Base-by-base conservation (phyloP, 768 basidiomycete species). In the Xerocomellus intermedius region DNA sequence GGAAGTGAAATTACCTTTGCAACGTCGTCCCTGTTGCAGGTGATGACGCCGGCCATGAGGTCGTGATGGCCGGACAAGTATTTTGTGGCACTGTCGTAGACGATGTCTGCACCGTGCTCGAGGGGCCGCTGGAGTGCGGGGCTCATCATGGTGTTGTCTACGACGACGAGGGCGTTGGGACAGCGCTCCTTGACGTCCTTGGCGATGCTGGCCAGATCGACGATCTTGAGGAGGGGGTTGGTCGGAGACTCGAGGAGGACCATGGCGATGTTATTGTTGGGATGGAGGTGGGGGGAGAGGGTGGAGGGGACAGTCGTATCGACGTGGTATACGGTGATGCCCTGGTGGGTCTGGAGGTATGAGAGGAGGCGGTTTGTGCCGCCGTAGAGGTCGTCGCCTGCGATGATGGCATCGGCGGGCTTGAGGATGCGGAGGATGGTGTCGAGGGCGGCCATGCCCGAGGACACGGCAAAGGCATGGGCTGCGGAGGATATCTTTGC, bases 101-200 rank as follows among this genome's bases (percentile, higher is more conserved):
- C 95, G 52, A 99, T 85, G 69, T 99, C 97, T 45, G 92, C 92
- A 16, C 96, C 97, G 52, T 97, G 88, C 65, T 98, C 94, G 36
- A 98, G 82, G 12, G 97, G 97, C 54, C 95, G 77, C 68, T 96
- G 94, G 8, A 98, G 79, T 73, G 98, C 98, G 16, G 97, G 96
- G 67, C 94, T 97, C 96, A 98, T 98, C 97, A 98, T 98, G 56
- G 97, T 98, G 69, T 99, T 98, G 71, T 98, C 97, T 21, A 94
- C 93, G 36, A 95, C 89, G 50, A 95, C 75, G 61, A 94, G 63
- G 2, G 93, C 94, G 64, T 89, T 82, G 8, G 87, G 86, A 17
- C 87, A 87, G 46, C 81, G 81, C 64, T 87, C 84, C 67, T 95
- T 94, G 61, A 96, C 91, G 61, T 92, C 80, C 51, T 82, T 79